Conservation (phyloP, 78 protist genomes). For the Guillardia theta region DNA sequence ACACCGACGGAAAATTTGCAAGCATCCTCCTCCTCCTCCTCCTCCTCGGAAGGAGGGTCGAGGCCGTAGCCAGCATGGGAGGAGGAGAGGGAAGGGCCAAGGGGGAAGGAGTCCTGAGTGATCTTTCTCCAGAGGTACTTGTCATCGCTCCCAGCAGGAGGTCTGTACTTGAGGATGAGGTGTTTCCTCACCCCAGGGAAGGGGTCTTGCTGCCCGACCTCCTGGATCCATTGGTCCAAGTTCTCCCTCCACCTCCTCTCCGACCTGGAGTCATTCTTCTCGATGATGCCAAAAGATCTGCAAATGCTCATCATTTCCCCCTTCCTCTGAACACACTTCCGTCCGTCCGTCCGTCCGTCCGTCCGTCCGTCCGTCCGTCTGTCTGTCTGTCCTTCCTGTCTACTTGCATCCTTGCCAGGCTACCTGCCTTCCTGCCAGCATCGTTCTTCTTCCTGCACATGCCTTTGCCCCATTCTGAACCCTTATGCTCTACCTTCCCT, state of each 20-base stretch:
- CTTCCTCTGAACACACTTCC: background rate
- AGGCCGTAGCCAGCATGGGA: background rate
- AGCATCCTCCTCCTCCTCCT: background rate
- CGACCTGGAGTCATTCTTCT: background rate
- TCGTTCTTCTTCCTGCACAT: background rate
- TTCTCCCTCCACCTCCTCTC: conserved; percentile 3
- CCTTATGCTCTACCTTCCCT: background rate
- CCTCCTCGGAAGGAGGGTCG: background rate
- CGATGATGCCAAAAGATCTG: background rate
- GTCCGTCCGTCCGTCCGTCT: background rate
- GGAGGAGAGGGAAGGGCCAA: background rate
- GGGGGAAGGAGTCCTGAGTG: background rate
- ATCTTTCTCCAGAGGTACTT: background rate
- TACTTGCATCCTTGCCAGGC: background rate
- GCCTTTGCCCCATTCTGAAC: too few species aligned
- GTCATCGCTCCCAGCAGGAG: background rate
- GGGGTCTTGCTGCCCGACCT: background rate
- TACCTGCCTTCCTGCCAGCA: too few species aligned
- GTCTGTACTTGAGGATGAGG: background rate
- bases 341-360: background rate
- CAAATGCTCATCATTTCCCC: background rate
- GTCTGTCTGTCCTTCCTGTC: background rate
- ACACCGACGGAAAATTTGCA: background rate
- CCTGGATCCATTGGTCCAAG: background rate
- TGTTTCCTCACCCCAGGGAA: background rate